A percentile compares a stretch with the other conserved stretches of the same genome.
These are phyloP conservation scores for Acacia confusa DNA, from an alignment of 306 rosid species.

Conservation along the genomic window DNA sequence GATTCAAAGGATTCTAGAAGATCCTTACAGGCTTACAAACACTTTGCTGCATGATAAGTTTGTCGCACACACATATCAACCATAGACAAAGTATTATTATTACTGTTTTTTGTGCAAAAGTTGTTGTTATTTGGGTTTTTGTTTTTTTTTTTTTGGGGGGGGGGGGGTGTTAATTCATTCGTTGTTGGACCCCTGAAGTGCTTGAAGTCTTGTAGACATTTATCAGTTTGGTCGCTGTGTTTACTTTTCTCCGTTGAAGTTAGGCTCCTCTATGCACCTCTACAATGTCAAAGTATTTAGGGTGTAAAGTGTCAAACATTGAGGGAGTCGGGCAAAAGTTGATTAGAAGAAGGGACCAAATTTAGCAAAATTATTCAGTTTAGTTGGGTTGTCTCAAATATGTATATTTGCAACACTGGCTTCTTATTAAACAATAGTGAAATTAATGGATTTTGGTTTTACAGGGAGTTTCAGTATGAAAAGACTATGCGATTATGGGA, in stretches of 20 bases:
- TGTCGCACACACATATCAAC: neutral
- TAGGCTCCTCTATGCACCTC: neutral
- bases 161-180: neutral
- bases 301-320: neutral
- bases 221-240: neutral
- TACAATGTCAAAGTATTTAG: neutral
- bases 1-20: neutral
- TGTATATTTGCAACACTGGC: neutral
- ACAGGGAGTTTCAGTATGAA: slow-evolving; percentile 83
- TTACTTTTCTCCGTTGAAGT: neutral
- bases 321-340: neutral
- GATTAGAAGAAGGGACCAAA: neutral
- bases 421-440: neutral
- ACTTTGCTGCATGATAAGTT: neutral
- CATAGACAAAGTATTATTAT: neutral
- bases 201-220: neutral
- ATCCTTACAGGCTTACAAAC: neutral
- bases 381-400: slow-evolving; percentile 2
- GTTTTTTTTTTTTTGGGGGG: neutral
- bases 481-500: slow-evolving; percentile 89
- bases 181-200: neutral
- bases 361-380: neutral
- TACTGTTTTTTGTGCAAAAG: too few species aligned
- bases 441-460: slow-evolving; percentile 23
- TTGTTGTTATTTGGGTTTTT: neutral